Base-by-base conservation (phyloP, 2,329 filamentous ascomycete genomes). In the Ascochyta rabiei region DNA sequence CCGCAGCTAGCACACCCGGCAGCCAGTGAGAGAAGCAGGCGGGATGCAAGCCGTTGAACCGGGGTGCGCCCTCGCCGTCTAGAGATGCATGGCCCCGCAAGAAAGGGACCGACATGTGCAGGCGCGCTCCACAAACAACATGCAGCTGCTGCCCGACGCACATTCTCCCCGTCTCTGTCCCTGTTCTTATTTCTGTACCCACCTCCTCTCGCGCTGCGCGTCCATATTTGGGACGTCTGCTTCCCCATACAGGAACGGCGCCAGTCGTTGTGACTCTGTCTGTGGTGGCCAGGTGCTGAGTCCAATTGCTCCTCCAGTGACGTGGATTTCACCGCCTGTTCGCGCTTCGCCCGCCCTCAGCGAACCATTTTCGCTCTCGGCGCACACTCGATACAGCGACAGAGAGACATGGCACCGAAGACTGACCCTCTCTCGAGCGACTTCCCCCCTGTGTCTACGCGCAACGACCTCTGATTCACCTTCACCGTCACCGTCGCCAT, bases 401-500 rank as follows among this genome's bases (percentile, higher is more conserved):
- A 18, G 28, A 42, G 50, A 64, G 66, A 63, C 46, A 75, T 75
- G 72, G 72, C 71, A 59, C 72, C 68, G 26, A 69, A 72, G 54
- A 44, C 46, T 51, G 70, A 73, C 42, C 69, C 71, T 65, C 68
- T 73, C 45, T 64, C 69, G 60, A 73, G 69, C 65, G 71, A 73
- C 59, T 73, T 68, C 41, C 68, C 71, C 40, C 70, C 70, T 8
- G 45, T 67, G 15, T 72, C 68, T 57, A 55, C 63, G 53, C 63
- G 63, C 62, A 60, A 60, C 60, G 40, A 56, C 24, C 6, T 44
- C 47, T 37, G 34, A 43, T 34, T 48, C 39, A 58, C 26, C 37
- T 33, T 48, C 42, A 43, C 30, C n/a, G 37, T 48, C 42, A 43
- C 30, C n/a, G 37, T 23, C 21, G 21, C 21, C 21, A 6, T 24